Conservation (phyloP, 2,329 filamentous ascomycete species). For the Verticillium dahliae region DNA sequence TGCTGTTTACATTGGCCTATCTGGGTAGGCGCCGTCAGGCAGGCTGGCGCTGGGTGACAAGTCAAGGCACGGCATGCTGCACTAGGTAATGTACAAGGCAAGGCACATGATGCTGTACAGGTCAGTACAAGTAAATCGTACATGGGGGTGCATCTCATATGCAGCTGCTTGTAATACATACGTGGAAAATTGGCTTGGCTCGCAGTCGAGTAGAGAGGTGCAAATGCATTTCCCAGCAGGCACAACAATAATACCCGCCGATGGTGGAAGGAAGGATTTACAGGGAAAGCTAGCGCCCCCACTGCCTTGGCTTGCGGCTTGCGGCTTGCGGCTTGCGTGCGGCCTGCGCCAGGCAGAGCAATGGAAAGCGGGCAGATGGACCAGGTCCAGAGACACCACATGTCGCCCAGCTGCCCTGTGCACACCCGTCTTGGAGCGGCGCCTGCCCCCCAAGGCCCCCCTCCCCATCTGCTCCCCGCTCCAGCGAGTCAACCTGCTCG, state of each 20-base stretch:
- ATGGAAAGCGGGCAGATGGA: not conserved
- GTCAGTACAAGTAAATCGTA: not conserved
- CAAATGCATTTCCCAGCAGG: not conserved
- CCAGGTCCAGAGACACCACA: not conserved
- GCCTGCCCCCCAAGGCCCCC: too few species aligned
- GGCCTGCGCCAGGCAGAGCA: not conserved
- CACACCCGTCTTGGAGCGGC: not conserved
- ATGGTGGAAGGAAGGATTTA: not conserved
- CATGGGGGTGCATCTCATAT: not conserved
- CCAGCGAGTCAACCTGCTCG: not conserved
- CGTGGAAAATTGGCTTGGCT: not conserved
- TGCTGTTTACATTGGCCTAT: too few species aligned
- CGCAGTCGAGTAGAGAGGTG: not conserved
- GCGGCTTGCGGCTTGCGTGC: not conserved
- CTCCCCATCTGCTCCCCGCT: too few species aligned
- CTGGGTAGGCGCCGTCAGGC: not conserved
- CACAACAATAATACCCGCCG: not conserved
- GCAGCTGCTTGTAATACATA: not conserved
- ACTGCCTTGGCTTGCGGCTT: not conserved
- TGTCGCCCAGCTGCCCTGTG: constrained; percentile 1
- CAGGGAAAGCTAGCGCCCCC: not conserved
- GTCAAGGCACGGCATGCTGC: not conserved
- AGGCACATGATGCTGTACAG: not conserved
- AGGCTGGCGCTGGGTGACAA: too few species aligned
- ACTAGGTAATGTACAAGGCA: not conserved